Percentiles rank a stretch among this genome's conserved stretches.
These are phyloP conservation scores for Lachancea dasiensis DNA, from an alignment of 805 yeast species.

Conservation along the genomic window DNA sequence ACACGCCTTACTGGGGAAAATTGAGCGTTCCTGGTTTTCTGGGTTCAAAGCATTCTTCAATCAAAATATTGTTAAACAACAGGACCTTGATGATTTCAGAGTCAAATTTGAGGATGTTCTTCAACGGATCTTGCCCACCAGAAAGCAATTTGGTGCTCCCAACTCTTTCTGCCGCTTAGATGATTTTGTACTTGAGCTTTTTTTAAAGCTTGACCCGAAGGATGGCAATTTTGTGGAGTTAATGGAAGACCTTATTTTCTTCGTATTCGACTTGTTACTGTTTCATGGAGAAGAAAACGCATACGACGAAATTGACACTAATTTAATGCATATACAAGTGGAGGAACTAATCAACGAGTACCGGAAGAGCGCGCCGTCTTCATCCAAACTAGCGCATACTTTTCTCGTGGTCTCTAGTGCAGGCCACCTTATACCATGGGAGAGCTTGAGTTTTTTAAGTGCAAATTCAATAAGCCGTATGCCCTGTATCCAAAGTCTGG, in stretches of 20 bases:
- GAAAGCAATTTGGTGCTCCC: constrained; percentile 30
- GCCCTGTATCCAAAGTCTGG: constrained; percentile 54
- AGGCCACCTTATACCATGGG: constrained; percentile 86
- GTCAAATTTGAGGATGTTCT: constrained; percentile 36
- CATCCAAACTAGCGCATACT: constrained; percentile 40
- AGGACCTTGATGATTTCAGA: constrained; percentile 32
- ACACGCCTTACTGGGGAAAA: constrained; percentile 43
- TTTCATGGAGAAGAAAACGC: constrained; percentile 61
- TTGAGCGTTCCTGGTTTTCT: constrained; percentile 70
- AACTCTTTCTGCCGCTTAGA: constrained; percentile 34
- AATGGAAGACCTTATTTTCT: constrained; percentile 59
- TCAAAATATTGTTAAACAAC: constrained; percentile 25
- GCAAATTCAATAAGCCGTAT: constrained; percentile 60
- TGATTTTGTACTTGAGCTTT: constrained; percentile 44
- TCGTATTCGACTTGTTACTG: constrained; percentile 52
- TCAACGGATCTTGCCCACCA: constrained; percentile 43
- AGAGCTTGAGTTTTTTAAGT: constrained; percentile 56
- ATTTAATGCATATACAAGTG: constrained; percentile 46
- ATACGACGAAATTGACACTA: constrained; percentile 60
- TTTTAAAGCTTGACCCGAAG: constrained; percentile 41
- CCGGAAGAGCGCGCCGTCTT: constrained; percentile 7
- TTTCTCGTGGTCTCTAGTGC: constrained; percentile 63
- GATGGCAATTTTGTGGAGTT: constrained; percentile 28
- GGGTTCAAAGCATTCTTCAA: constrained; percentile 65
- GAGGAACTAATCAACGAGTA: constrained; percentile 41